phyloP scores from a whole-genome alignment of 2,329 filamentous ascomycete species.

The Colletotrichum siamense region DNA sequence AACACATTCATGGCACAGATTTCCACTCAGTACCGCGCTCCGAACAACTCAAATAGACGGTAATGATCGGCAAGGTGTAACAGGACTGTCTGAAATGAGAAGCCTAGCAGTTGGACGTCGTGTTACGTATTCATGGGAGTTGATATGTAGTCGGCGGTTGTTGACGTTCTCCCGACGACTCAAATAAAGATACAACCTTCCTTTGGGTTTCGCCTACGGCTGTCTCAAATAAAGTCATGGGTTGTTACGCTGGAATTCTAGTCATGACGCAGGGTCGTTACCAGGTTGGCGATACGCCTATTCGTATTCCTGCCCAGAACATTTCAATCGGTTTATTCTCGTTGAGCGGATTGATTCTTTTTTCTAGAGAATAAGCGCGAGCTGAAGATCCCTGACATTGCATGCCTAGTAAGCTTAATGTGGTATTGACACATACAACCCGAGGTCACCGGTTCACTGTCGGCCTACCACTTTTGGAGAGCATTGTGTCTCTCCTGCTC shows the following conservation, averaged over 20 bases:
- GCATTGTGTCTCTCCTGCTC: neutral
- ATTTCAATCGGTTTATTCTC: neutral
- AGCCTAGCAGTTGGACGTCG: neutral
- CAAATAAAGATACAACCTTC: neutral
- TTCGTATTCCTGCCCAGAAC: neutral
- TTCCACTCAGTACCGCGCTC: neutral
- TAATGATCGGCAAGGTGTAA: neutral
- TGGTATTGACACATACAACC: neutral
- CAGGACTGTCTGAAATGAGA: neutral
- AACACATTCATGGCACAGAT: neutral
- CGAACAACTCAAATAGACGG: neutral
- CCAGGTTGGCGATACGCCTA: neutral
- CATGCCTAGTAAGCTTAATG: neutral
- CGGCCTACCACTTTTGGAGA: neutral
- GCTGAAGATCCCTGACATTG: neutral
- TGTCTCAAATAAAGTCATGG: neutral
- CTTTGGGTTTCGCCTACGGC: neutral
- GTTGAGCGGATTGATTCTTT: neutral
- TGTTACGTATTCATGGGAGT: neutral
- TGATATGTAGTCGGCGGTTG: neutral
- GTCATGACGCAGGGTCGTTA: neutral
- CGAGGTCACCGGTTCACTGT: neutral
- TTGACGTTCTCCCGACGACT: neutral
- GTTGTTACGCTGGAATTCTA: neutral
- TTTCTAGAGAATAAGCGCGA: neutral